Evolutionary conservation across 2,329 filamentous ascomycete genomes (phyloP), one percentile per base, ranked within the genome.

Genomic region (Zalaria sp.): DNA sequence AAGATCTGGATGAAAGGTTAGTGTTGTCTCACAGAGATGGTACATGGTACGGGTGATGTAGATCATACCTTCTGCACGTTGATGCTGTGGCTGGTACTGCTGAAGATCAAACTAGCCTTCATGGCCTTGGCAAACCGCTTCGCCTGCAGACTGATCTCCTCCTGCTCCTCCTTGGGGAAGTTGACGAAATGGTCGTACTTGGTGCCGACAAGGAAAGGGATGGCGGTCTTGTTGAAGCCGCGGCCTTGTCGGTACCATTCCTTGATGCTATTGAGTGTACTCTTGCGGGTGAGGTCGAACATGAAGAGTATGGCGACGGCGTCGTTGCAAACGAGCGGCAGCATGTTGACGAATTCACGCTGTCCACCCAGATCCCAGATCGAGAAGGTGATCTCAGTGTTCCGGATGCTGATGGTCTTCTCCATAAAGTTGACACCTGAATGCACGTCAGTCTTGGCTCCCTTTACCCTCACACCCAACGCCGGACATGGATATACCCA

Each of bases 161-260:
- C 91, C 61, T 98, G 91, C 58, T 98, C 91, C 59, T 96, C 89
- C 35, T 84, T 76, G 0, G 91, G 88, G 57, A 98, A 95, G 66
- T 96, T 98, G 64, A 98, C 89, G 67, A 98, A 98, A 59, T 96
- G 91, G 57, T 98, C 91, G 62, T 96, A 98, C 64, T 98, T 98
- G 31, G 91, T 98, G 46, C 91, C 91, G 11, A 98, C 85, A 25
- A 98, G 66, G 57, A 98, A 94, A 0, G 91, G 91, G 51, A 98
- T 98, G n/a, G 91, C 91, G 9, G 91, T 98, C 72, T 98, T 98
- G 73, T 98, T 98, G 72, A 98, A 98, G 25, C 91, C 91, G 49
- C 91, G 77, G 38, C 91, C 91, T 65, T 98, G 91, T 42, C 91
- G 77, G 60, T 98, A 98, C 91, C 91, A 98, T 62, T 98, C 91